Base-by-base conservation (phyloP, 352 stramenopile genomes). In the Detonula confervacea region DNA sequence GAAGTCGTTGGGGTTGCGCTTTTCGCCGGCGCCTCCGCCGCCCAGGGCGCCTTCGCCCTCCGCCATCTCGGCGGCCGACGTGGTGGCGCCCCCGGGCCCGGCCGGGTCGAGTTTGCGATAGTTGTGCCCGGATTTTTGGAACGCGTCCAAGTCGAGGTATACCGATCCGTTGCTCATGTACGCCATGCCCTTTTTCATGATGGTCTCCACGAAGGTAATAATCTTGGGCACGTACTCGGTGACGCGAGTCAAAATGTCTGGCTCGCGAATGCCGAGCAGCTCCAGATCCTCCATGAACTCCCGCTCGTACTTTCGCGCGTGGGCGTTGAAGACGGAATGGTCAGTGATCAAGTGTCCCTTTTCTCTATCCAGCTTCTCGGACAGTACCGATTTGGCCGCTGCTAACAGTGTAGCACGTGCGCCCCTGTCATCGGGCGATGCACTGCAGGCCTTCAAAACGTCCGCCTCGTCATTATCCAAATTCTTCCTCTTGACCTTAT, bases 241-340 rank as follows among this genome's bases (percentile, higher is more conserved):
- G 46, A 98, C 95, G 24, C 97, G 95, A 46, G 97, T 99, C 25
- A 99, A 87, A 47, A 99, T 92, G 39, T 96, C 93, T 9, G 97
- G 97, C n/a, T 94, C 92, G 71, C 95, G 95, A 69, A 99, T 97
- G 63, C 97, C 97, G 22, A 99, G 89, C 46, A 89, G 63, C 20
- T 90, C 90, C 97, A 99, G 99, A 88, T 99, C 97, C 51, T 98
- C 95, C 72, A 99, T 91, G 83, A 98, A 99, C 80, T 98, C 97
- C 69, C 94, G 93, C 87, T 99, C 95, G 74, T 95, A 97, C 56
- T 91, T 83, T 27, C 89, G 70, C 14, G 94, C 89, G 49, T 93
- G 90, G 7, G 83, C 71, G 65, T 93, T 87, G 55, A 91, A 94
- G 27, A 93, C 83, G 3, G 87, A 81, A 42, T 88, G 90, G 64